These are phyloP conservation scores for Alternaria conjuncta DNA, from an alignment of 2,329 filamentous ascomycete species.

Conservation along the genomic window DNA sequence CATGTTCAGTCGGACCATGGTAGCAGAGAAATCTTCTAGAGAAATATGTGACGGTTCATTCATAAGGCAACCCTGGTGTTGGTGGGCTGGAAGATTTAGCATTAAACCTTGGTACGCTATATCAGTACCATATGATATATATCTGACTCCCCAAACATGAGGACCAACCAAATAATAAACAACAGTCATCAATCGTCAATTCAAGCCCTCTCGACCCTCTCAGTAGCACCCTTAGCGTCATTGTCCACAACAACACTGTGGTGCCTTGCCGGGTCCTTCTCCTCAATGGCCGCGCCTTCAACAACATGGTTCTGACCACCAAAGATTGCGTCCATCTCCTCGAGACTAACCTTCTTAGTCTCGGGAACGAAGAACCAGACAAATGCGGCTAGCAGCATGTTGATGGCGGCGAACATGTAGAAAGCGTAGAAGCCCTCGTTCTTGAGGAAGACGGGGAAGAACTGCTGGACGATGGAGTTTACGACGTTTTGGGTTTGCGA, in stretches of 20 bases:
- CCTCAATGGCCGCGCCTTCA: slow-evolving; percentile 59
- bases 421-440: slow-evolving; percentile 64
- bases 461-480: slow-evolving; percentile 72
- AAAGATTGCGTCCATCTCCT: slow-evolving; percentile 64
- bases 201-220: slow-evolving; percentile 14
- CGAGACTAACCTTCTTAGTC: slow-evolving; percentile 56
- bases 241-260: slow-evolving; percentile 28
- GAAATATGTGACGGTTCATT: background rate
- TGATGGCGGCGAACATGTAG: slow-evolving; percentile 61
- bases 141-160: background rate
- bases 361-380: slow-evolving; percentile 53
- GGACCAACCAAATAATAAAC: background rate
- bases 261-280: slow-evolving; percentile 43
- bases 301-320: slow-evolving; percentile 64
- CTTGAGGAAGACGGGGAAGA: slow-evolving; percentile 71
- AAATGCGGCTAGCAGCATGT: slow-evolving; percentile 49
- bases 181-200: background rate
- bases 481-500: slow-evolving; percentile 64
- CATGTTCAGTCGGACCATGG: background rate
- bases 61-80: background rate
- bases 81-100: background rate
- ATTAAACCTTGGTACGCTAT: slow-evolving; percentile 4
- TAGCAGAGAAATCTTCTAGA: background rate
- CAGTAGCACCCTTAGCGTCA: slow-evolving; percentile 26
- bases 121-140: background rate